phyloP scores from a whole-genome alignment of 192 early-diverging fungal genomes.

The Pecoramyces ruminantium region DNA sequence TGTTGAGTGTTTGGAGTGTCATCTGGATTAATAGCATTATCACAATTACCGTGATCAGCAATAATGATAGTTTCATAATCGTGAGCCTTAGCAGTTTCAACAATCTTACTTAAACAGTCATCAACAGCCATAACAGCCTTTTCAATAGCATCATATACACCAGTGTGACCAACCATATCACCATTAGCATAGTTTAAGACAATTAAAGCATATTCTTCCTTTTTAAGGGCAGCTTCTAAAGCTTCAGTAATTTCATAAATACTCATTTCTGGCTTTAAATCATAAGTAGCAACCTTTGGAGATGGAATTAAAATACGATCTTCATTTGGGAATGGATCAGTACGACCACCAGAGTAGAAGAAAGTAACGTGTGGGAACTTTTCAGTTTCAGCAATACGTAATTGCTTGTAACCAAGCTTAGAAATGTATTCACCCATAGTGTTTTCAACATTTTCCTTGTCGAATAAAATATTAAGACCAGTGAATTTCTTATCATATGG shows the following conservation, averaged over 20 bases:
- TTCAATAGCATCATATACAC: conserved; percentile 76
- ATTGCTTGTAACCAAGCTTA: conserved; percentile 72
- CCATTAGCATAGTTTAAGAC: neutral
- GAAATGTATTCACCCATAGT: conserved; percentile 93
- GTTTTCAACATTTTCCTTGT: conserved; percentile 66
- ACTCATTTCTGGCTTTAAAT: conserved; percentile 90
- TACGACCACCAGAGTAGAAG: conserved; percentile 98
- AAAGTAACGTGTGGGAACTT: conserved; percentile 99
- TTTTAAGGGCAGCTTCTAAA: conserved; percentile 6
- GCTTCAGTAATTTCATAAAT: conserved; percentile 74
- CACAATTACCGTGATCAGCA: conserved; percentile 98
- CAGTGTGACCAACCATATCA: conserved; percentile 74
- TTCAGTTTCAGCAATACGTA: conserved; percentile 97
- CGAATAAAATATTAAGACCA: neutral
- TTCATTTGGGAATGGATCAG: conserved; percentile 77
- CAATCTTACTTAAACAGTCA: conserved; percentile 81
- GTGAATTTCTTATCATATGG: neutral
- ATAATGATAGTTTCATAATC: conserved; percentile 89
- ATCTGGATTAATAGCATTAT: conserved; percentile 88
- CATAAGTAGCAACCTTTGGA: conserved; percentile 96
- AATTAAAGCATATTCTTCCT: conserved; percentile 42
- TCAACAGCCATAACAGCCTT: conserved; percentile 90
- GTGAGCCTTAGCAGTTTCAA: conserved; percentile 74
- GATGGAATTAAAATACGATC: conserved; percentile 77
- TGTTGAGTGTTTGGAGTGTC: conserved; percentile 92